These are phyloP conservation scores for Chalciporus chontae DNA, from an alignment of 768 basidiomycete species.

Conservation along the genomic window DNA sequence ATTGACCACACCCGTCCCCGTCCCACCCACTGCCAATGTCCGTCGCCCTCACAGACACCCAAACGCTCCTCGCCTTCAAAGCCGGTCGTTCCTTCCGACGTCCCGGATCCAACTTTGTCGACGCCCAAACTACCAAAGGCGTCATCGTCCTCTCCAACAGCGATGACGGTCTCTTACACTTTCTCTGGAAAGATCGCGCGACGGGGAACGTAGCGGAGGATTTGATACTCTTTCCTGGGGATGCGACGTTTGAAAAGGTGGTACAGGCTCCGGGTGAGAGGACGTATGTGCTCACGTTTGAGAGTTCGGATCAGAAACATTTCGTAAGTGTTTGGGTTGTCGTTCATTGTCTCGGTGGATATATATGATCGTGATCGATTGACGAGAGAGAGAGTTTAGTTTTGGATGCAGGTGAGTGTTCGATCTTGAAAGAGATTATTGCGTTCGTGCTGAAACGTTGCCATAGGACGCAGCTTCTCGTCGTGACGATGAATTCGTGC, in stretches of 20 bases:
- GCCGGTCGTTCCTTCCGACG: conserved; percentile 77
- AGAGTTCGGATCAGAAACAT: conserved; percentile 83
- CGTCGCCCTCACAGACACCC: conserved; percentile 24
- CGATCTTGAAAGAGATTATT: background rate
- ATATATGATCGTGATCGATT: background rate
- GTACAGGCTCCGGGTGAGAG: conserved; percentile 61
- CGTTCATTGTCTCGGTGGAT: too few species aligned
- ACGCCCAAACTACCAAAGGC: conserved; percentile 67
- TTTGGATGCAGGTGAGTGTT: conserved; percentile 84
- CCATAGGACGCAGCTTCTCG: conserved; percentile 60
- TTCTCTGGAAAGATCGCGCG: conserved; percentile 74
- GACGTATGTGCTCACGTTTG: conserved; percentile 87
- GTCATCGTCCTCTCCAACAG: conserved; percentile 64
- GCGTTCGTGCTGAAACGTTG: too few species aligned
- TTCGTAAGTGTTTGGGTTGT: too few species aligned
- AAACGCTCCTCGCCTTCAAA: conserved; percentile 46
- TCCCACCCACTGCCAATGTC: conserved; percentile 13
- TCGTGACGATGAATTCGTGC: conserved; percentile 69
- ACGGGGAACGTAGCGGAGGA: conserved; percentile 69
- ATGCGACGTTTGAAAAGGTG: conserved; percentile 79
- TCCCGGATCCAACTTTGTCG: conserved; percentile 63
- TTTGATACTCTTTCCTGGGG: conserved; percentile 81
- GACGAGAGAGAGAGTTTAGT: conserved; percentile 40
- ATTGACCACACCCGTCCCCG: too few species aligned
- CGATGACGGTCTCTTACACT: conserved; percentile 76